These are phyloP conservation scores for Agrocybe pediades DNA, from an alignment of 768 basidiomycete genomes.

Conservation along the genomic window DNA sequence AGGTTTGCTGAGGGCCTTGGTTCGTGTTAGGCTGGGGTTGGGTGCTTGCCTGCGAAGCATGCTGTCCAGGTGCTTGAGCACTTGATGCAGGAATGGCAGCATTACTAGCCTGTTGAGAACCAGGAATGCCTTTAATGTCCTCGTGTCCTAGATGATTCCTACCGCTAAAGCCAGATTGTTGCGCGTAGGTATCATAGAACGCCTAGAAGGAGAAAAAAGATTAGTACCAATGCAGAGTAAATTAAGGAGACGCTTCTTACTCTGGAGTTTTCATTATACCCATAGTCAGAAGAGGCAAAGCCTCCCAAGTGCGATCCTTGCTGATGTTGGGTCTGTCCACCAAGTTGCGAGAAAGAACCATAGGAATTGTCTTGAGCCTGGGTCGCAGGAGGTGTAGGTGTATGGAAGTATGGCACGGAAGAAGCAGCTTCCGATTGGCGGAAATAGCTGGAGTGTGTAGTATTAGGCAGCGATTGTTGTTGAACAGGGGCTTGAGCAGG, in stretches of 20 bases:
- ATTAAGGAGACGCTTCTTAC: slow-evolving; percentile 35
- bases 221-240: slow-evolving; percentile 15
- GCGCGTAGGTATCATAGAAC: slow-evolving; percentile 77
- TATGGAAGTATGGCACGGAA: slow-evolving; percentile 68
- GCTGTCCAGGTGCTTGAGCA: slow-evolving; percentile 59
- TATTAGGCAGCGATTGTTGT: slow-evolving; percentile 43
- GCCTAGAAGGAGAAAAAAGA: slow-evolving; percentile 40
- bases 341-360: slow-evolving; percentile 67
- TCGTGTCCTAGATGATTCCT: slow-evolving; percentile 72
- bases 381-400: slow-evolving; percentile 71
- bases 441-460: slow-evolving; percentile 63
- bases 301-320: slow-evolving; percentile 55
- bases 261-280: slow-evolving; percentile 61
- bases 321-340: slow-evolving; percentile 57
- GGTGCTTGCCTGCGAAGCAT: slow-evolving; percentile 48
- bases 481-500: slow-evolving; percentile 35
- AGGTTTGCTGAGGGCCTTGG: slow-evolving; percentile 70
- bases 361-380: slow-evolving; percentile 67
- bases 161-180: slow-evolving; percentile 63
- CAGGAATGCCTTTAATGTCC: slow-evolving; percentile 71
- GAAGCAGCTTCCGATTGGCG: slow-evolving; percentile 58
- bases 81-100: slow-evolving; percentile 53
- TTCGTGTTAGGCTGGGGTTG: slow-evolving; percentile 63
- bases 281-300: slow-evolving; percentile 69
- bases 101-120: slow-evolving; percentile 52